Percentiles rank a stretch among this genome's conserved stretches.
phyloP scores from a whole-genome alignment of 2,329 filamentous ascomycete genomes.

The Monilinia vaccinii-corymbosi region DNA sequence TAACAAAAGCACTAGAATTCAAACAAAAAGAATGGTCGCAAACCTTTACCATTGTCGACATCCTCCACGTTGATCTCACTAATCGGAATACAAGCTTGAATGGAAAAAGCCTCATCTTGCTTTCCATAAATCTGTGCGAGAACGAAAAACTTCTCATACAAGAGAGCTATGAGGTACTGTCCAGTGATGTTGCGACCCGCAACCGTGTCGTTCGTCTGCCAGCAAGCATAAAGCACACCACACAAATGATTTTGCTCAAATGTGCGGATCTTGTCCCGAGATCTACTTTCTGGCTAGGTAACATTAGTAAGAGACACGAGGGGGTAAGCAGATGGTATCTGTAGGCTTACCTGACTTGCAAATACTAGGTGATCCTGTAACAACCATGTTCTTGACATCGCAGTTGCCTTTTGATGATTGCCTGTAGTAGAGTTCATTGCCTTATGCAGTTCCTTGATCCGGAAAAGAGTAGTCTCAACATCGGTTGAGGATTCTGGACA shows the following conservation, averaged over 20 bases:
- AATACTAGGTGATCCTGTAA: conserved; percentile 76
- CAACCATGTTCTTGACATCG: conserved; percentile 74
- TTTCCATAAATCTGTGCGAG: conserved; percentile 56
- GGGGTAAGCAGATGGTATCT: background rate
- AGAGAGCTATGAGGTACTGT: conserved; percentile 72
- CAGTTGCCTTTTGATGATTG: conserved; percentile 57
- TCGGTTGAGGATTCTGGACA: conserved; percentile 76
- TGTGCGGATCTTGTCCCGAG: conserved; percentile 60
- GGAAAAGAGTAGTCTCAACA: conserved; percentile 62
- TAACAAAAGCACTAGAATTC: background rate
- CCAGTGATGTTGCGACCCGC: conserved; percentile 62
- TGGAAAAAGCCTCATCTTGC: conserved; percentile 58
- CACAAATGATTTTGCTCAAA: conserved; percentile 76
- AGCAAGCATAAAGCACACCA: conserved; percentile 74
- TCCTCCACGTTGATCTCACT: conserved; percentile 59
- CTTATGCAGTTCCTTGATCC: conserved; percentile 63
- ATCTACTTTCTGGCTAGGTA: conserved; percentile 37
- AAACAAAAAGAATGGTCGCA: background rate
- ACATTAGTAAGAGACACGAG: background rate
- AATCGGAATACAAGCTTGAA: conserved; percentile 66
- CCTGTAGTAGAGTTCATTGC: conserved; percentile 81
- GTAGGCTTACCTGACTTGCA: conserved; percentile 52
- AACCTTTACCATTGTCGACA: conserved; percentile 66
- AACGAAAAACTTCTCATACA: conserved; percentile 75
- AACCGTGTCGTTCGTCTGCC: conserved; percentile 60